Base-by-base conservation (phyloP, 225 moss, liverwort and hornwort genomes). In the Marchantia polymorpha region DNA sequence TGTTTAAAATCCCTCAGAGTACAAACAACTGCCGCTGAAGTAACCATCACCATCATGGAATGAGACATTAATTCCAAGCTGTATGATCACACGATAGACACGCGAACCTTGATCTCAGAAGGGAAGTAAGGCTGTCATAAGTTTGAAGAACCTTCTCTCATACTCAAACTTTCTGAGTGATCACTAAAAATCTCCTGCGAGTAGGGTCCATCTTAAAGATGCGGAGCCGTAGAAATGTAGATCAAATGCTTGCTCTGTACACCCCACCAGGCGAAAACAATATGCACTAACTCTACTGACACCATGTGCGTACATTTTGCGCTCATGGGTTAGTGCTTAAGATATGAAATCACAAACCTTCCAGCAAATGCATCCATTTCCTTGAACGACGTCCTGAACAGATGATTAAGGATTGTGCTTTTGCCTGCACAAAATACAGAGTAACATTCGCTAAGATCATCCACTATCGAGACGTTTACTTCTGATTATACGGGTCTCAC, bases 291-390 rank as follows among this genome's bases (percentile, higher is more conserved):
- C 58, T 58, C 14, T 61, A 61, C 61, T 23, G 61, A 61, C 61
- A n/a, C 6, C 19, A 17, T n/a, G 22, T 22, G 22, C n/a, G n/a
- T 22, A 8, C 22, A 8, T 22, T 22, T 23, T 61, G 61, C 8
- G 61, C n/a, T 61, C 61, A n/a, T 61, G n/a, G 22, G 17, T 7
- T 64, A 75, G 39, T 46, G 19, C 55, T 60, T 31, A 30, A 75
- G 39, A 20, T 75, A 59, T 49, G 66, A 56, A 72, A 12, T 51
- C 19, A 83, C 80, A 10, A 15, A 84, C 84, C 84, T 84, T 78
- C 89, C 89, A 27, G 72, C 23, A 29, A 84, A 81, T 4, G 89
- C 89, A 83, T 89, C 84, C 89, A 89, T 89, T 82, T 89, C 89
- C 72, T 20, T 76, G 74, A 89, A 89, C n/a, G 56, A 31, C 1